phyloP scores from a whole-genome alignment of 352 stramenopile genomes.

The Labyrinthula sp. region DNA sequence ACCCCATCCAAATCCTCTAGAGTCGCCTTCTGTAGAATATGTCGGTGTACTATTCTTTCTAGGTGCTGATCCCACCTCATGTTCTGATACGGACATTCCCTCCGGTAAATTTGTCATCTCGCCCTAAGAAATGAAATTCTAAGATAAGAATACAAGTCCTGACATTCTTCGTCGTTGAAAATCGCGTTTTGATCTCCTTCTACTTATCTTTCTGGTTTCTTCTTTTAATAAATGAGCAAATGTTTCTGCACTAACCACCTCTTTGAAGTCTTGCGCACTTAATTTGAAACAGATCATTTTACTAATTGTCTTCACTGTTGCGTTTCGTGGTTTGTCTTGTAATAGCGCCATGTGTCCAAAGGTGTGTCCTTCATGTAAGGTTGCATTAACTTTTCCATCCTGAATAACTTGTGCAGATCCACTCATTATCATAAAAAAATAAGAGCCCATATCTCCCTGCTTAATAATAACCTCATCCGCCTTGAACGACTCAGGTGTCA shows the following conservation, averaged over 20 bases:
- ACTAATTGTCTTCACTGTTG: constrained; percentile 28
- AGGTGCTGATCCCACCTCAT: no score
- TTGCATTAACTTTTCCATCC: constrained; percentile 38
- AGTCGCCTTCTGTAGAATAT: background rate
- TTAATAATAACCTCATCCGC: constrained; percentile 55
- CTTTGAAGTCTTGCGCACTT: constrained; percentile 30
- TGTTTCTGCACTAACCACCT: constrained; percentile 22
- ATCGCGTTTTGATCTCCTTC: no score
- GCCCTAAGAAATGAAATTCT: no score
- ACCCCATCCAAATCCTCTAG: background rate
- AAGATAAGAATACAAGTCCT: no score
- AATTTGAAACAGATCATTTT: constrained; percentile 20
- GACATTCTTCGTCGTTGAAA: no score
- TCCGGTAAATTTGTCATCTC: no score
- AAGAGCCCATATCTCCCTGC: constrained; percentile 51
- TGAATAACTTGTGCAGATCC: constrained; percentile 59
- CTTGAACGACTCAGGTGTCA: constrained; percentile 55
- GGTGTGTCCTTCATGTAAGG: constrained; percentile 49
- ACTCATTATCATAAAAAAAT: constrained; percentile 67
- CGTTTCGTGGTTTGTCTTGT: constrained; percentile 38
- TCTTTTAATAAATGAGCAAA: no score
- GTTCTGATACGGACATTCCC: no score
- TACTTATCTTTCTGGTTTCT: no score
- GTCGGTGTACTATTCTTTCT: no score
- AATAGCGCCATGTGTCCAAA: constrained; percentile 44